Percentiles rank a stretch among this genome's conserved stretches.
phyloP scores from a whole-genome alignment of 2,329 filamentous ascomycete genomes.

The Cordyceps cateniannulata region DNA sequence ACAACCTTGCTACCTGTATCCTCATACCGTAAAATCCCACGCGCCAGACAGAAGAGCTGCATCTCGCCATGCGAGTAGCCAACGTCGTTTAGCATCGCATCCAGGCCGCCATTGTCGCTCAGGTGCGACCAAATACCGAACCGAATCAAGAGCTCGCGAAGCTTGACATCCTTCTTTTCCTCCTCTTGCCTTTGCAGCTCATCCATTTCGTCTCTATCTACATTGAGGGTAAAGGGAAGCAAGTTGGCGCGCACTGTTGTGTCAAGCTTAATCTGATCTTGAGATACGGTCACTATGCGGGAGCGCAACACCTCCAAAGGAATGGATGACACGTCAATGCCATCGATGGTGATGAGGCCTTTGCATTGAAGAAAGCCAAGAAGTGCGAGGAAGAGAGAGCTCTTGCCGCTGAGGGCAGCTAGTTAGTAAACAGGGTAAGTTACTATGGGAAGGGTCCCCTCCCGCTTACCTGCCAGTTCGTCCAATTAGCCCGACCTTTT shows the following conservation, averaged over 20 bases:
- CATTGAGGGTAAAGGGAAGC: background rate
- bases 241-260: background rate
- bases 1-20: background rate
- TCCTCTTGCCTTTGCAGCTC: background rate
- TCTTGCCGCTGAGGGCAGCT: background rate
- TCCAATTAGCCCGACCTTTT: background rate
- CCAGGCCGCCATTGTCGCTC: background rate
- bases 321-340: slow-evolving; percentile 4
- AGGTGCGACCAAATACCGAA: background rate
- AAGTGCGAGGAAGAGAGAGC: background rate
- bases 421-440: background rate
- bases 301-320: slow-evolving; percentile 10
- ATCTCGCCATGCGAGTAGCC: background rate
- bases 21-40: background rate
- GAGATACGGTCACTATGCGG: slow-evolving; percentile 8
- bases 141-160: background rate
- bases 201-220: background rate
- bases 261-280: background rate
- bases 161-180: background rate
- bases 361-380: background rate
- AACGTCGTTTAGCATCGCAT: background rate
- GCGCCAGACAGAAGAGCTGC: background rate
- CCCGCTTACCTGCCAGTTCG: background rate
- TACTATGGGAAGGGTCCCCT: too few relatives aligned
- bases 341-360: slow-evolving; percentile 10